Conservation (phyloP, 106 monocot genomes). For the Hemerocallis citrina region DNA sequence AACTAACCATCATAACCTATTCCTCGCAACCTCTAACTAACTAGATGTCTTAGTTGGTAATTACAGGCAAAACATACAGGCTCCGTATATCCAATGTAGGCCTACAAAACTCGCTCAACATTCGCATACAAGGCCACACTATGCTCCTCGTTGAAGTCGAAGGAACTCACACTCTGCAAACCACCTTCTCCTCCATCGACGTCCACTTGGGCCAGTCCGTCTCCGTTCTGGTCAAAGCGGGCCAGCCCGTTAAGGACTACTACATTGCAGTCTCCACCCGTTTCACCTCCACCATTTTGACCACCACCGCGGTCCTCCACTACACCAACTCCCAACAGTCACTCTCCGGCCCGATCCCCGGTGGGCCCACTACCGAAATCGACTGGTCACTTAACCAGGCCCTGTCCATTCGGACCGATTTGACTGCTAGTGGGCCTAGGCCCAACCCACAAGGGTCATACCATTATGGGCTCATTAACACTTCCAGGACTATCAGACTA, state of each 20-base stretch:
- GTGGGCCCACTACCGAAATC: constrained; percentile 36
- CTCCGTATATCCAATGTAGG: constrained; percentile 81
- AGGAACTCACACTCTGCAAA: constrained; percentile 80
- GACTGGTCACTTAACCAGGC: constrained; percentile 78
- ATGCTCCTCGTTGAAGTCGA: constrained; percentile 81
- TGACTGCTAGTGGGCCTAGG: constrained; percentile 72
- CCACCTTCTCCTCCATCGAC: constrained; percentile 49
- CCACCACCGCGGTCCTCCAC: constrained; percentile 50
- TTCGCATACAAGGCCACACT: constrained; percentile 56
- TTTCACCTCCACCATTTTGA: constrained; percentile 34
- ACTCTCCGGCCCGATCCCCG: constrained; percentile 25
- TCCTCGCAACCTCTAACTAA: too few species aligned
- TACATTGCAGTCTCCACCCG: constrained; percentile 71
- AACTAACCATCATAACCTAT: too few species aligned
- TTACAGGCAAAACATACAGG: constrained; percentile 70
- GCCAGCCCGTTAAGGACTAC: constrained; percentile 50
- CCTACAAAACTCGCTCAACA: constrained; percentile 62
- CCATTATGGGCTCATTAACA: constrained; percentile 65
- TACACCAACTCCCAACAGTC: constrained; percentile 41
- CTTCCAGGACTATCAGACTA: constrained; percentile 49
- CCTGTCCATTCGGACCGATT: constrained; percentile 49
- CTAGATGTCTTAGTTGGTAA: not conserved
- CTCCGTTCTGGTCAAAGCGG: constrained; percentile 62
- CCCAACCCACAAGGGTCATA: constrained; percentile 86
- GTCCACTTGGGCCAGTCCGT: constrained; percentile 70